Evolutionary conservation across 208 protist species (phyloP), one percentile per base, ranked within the genome.

Genomic region (Borovskyia barvae): DNA sequence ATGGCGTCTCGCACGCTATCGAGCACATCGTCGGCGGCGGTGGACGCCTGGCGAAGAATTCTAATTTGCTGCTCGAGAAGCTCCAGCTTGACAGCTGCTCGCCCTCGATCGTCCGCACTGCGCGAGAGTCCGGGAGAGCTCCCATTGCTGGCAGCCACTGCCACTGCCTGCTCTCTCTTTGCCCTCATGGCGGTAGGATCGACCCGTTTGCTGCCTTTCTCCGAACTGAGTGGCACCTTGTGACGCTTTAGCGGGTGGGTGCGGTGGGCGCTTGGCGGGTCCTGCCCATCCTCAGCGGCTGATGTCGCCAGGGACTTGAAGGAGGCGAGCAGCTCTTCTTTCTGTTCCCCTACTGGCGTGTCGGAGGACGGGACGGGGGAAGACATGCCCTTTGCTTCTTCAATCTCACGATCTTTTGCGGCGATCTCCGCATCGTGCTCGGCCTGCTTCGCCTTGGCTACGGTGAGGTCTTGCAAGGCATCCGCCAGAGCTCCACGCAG

Each of bases 401-500:
- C 47, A 15, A 58, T 54, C 37, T 43, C 56, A 11, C 60, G 39
- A 22, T 71, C 66, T 22, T 75, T 66, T 26, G 46, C 43, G 20
- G 47, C 62, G 19, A 65, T 32, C 26, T 48, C 46, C 12, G 22
- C 45, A 9, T 56, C 41, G 29, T 69, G 64, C 25, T 48, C 40
- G 2, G 56, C 58, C 58, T 62, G 52, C 17, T n/a, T n/a, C 17
- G 28, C 47, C 58, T 71, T 70, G 26, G 54, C 33, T 32, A 72
- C 48, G 3, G 58, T 61, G 22, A 78, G 52, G 41, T 69, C 57
- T 12, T 48, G 62, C 49, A 54, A 32, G 22, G 66, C 54, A 22
- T 61, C 56, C 2, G 61, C 72, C 17, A 73, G 48, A n/a, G 58
- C 47, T 14, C 64, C 66, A 15, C 77, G 72, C 12, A 72, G 41